Base-by-base conservation (phyloP, 768 basidiomycete genomes). In the Lactarius quietus region DNA sequence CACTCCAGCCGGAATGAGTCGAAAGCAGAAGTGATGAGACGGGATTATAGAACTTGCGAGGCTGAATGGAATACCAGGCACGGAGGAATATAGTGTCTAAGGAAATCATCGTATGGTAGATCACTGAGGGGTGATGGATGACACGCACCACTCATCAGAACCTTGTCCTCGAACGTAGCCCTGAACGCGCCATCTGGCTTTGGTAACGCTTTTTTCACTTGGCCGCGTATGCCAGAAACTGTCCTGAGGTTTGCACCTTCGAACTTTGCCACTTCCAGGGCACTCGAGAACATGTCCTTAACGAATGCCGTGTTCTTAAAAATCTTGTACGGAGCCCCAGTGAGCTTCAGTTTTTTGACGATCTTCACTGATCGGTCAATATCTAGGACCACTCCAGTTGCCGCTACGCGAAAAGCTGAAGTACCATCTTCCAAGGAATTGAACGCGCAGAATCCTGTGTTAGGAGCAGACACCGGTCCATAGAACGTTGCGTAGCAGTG, bases 221-320 rank as follows among this genome's bases (percentile, higher is more conserved):
- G 96, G 4, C 97, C 97, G 53, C 97, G 80, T 62, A 99, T 92
- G 14, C 97, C 97, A 7, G 93, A 95, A 8, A 98, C 97, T 0
- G 96, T 98, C 65, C 88, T 82, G 62, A 99, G 86, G 74, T 90
- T 93, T n/a, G 97, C 97, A 20, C 97, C 97, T 75, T 99, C 97
- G 70, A 99, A 98, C 76, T 97, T 98, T 63, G 95, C 95, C 15
- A 98, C 95, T 76, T 99, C 97, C 36, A 98, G 82, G 36, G 93
- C 88, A 63, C 86, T 87, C 61, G 78, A 88, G 80, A 99, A 99
- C 97, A 99, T 99, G 72, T 97, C 93, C 80, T 89, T 93, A 70
- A 99, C 80, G 76, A 98, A 99, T 3, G 94, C 97, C 15, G 97
- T 99, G 77, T 99, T 99, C 80, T 98, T 98, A 83, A 90, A 99